Percentiles rank a stretch among this genome's conserved stretches.
Conservation (phyloP, 371 early-diverging fungal genomes). For the Mucor racemosus region DNA sequence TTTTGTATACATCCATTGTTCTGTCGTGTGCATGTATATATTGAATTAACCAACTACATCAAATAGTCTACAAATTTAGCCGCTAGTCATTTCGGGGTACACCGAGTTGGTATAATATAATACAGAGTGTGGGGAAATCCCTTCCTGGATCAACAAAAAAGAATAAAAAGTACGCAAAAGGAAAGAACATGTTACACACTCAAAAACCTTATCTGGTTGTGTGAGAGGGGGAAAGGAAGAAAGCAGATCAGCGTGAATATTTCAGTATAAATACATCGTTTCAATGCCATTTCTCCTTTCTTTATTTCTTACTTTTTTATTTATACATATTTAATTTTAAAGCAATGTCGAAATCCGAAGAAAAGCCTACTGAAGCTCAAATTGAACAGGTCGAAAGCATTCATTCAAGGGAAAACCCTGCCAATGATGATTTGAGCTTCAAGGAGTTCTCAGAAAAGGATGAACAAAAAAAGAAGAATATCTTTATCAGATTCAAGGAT, state of each 20-base stretch:
- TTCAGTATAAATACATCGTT: neutral
- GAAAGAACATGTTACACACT: neutral
- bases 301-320: neutral
- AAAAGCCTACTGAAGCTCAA: neutral
- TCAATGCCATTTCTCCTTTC: neutral
- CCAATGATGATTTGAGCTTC: constrained; percentile 13
- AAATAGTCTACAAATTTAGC: neutral
- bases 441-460: constrained; percentile 4
- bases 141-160: neutral
- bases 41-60: neutral
- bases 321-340: neutral
- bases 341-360: neutral
- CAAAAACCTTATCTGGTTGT: neutral
- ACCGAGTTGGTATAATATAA: neutral
- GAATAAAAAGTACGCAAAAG: neutral
- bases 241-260: neutral
- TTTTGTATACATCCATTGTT: too few relatives aligned
- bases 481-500: constrained; percentile 27
- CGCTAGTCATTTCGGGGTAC: neutral
- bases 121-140: neutral
- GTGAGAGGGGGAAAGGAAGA: neutral
- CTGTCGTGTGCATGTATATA: too few relatives aligned
- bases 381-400: constrained; percentile 15
- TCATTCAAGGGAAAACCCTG: neutral
- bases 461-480: constrained; percentile 14